Percentiles rank a stretch among this genome's conserved stretches.
Conservation (phyloP, 345 rosid species). For the Schrenkiella parvula region DNA sequence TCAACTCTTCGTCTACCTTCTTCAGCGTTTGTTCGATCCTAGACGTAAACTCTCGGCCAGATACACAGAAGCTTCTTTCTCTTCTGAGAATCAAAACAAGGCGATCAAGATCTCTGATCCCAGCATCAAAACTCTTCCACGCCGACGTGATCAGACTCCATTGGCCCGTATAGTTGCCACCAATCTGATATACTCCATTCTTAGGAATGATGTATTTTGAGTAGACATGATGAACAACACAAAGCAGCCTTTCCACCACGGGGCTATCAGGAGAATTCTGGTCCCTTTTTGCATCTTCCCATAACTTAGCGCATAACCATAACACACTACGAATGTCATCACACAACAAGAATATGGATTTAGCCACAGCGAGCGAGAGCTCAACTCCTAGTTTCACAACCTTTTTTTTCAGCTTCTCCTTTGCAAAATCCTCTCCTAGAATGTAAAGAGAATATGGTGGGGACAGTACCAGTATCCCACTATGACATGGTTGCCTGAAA, state of each 20-base stretch:
- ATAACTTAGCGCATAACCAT: not conserved
- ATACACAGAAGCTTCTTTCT: not conserved
- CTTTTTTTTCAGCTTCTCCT: too few relatives aligned
- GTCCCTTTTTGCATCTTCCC: too few relatives aligned
- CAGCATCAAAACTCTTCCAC: not conserved
- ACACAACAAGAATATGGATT: too few relatives aligned
- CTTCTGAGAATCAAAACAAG: not conserved
- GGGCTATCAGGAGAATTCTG: too few relatives aligned
- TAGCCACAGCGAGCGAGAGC: not conserved
- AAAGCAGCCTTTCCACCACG: too few relatives aligned
- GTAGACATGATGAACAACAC: too few relatives aligned
- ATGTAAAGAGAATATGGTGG: not conserved
- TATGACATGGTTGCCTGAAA: too few relatives aligned
- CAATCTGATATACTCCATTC: too few relatives aligned
- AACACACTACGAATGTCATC: conserved; percentile 1
- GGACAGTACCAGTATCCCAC: too few relatives aligned
- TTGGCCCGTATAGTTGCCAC: too few relatives aligned
- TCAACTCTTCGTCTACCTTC: not conserved
- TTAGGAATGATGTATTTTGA: too few relatives aligned
- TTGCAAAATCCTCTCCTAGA: not conserved
- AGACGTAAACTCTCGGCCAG: not conserved
- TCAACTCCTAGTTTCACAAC: conserved; percentile 2
- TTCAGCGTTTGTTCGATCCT: not conserved
- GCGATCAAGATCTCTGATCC: not conserved
- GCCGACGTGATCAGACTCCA: too few relatives aligned